A percentile compares a stretch with the other conserved stretches of the same genome.
Evolutionary conservation across 2,329 filamentous ascomycete genomes (phyloP).

Genomic region (Cordyceps cateniannulata): DNA sequence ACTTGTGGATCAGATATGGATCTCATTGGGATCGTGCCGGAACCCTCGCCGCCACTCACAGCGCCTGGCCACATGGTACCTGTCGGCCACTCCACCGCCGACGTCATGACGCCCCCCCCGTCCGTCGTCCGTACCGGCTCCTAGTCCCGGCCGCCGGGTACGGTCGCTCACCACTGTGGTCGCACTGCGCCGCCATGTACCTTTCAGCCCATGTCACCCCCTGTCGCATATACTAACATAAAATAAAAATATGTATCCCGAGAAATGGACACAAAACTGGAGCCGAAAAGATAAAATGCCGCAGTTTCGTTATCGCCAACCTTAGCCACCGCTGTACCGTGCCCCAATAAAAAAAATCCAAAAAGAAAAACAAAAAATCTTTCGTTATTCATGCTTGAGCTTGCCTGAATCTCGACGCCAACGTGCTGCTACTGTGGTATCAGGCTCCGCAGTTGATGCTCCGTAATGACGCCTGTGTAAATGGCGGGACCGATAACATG

Average conservation of each 20-base stretch:
- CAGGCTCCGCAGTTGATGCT: conserved; percentile 11
- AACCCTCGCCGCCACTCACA: conserved; percentile 8
- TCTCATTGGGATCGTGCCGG: conserved; percentile 13
- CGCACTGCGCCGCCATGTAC: background rate
- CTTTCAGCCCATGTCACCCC: background rate
- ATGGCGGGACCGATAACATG: conserved; percentile 11
- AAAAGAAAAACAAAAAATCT: background rate
- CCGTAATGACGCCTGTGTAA: conserved; percentile 12
- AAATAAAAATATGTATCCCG: background rate
- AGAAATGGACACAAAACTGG: conserved; percentile 7
- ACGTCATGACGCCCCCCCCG: conserved; percentile 9
- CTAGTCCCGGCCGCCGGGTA: background rate
- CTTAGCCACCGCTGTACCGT: background rate
- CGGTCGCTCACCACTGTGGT: background rate
- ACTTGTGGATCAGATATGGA: conserved; percentile 12
- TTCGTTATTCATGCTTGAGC: background rate
- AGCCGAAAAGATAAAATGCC: conserved; percentile 12
- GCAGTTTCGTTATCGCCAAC: conserved; percentile 11
- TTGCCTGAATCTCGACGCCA: background rate
- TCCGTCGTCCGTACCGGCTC: background rate
- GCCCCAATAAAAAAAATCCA: background rate
- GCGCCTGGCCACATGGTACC: conserved; percentile 6
- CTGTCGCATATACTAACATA: background rate
- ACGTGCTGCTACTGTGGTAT: conserved; percentile 7
- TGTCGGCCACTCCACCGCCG: conserved; percentile 5